phyloP scores from a whole-genome alignment of 805 yeast genomes.

The Millerozyma acaciae region DNA sequence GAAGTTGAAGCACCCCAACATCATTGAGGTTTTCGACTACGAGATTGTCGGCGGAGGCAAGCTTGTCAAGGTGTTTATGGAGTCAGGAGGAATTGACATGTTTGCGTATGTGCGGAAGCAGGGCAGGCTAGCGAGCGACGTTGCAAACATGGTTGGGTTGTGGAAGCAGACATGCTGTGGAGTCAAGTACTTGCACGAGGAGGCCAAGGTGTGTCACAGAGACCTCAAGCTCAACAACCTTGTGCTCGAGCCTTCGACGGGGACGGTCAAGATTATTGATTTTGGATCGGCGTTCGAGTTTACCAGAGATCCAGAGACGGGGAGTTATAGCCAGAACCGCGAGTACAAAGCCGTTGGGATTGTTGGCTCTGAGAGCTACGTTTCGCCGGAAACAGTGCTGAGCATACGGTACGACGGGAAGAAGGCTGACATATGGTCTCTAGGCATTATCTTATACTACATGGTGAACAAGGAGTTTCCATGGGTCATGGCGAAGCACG shows the following conservation, averaged over 20 bases:
- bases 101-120: constrained; percentile 9
- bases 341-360: constrained; percentile 33
- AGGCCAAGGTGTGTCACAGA: constrained; percentile 39
- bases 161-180: constrained; percentile 43
- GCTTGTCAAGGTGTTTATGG: constrained; percentile 26
- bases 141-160: constrained; percentile 21
- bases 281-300: constrained; percentile 26
- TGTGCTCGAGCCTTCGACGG: constrained; percentile 24
- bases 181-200: constrained; percentile 34
- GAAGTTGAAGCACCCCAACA: constrained; percentile 25
- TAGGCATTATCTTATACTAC: constrained; percentile 41
- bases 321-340: neutral
- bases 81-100: constrained; percentile 27
- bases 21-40: constrained; percentile 32
- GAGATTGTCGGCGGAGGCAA: constrained; percentile 18
- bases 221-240: constrained; percentile 50
- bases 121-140: neutral
- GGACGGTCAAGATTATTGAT: constrained; percentile 43
- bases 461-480: constrained; percentile 33
- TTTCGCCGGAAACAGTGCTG: constrained; percentile 46
- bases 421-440: constrained; percentile 47
- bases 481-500: constrained; percentile 43
- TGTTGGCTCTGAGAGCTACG: constrained; percentile 44
- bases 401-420: constrained; percentile 37
- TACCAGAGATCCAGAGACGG: constrained; percentile 5